Evolutionary conservation across 192 early-diverging fungal species (phyloP).

Genomic region (Phycomyces blakesleeanus): DNA sequence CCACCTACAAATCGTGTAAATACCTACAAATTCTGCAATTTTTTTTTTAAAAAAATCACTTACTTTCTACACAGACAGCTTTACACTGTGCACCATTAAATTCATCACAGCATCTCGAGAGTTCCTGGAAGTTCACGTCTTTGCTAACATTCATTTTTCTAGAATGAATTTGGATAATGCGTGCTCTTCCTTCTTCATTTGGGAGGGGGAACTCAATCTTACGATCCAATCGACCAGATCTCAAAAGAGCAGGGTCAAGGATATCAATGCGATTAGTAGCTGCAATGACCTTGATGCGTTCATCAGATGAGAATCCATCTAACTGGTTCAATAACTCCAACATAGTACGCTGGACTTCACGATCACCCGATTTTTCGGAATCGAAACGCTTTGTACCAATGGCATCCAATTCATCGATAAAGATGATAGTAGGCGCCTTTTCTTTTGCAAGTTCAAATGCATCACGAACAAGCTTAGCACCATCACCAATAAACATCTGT

Average conservation of each 20-base stretch:
- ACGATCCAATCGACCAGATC: slow-evolving; percentile 84
- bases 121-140: slow-evolving; percentile 95
- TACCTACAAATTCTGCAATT: background rate
- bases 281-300: slow-evolving; percentile 97
- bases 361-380: slow-evolving; percentile 92
- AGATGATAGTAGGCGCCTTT: slow-evolving; percentile 97
- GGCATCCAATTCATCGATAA: slow-evolving; percentile 98
- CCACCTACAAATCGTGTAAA: slow-evolving; percentile 30
- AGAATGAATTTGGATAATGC: slow-evolving; percentile 95
- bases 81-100: slow-evolving; percentile 99
- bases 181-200: slow-evolving; percentile 90
- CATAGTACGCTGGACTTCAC: slow-evolving; percentile 98
- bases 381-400: slow-evolving; percentile 98
- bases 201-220: slow-evolving; percentile 90
- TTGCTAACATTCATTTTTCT: slow-evolving; percentile 91
- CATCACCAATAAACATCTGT: slow-evolving; percentile 98
- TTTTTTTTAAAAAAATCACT: background rate
- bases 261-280: slow-evolving; percentile 96
- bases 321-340: slow-evolving; percentile 96
- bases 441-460: slow-evolving; percentile 94
- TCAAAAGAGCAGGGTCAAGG: slow-evolving; percentile 83
- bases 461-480: slow-evolving; percentile 93
- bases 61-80: slow-evolving; percentile 84
- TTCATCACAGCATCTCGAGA: slow-evolving; percentile 91
- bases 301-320: slow-evolving; percentile 93